Evolutionary conservation across 352 stramenopile genomes (phyloP).

Genomic region (Globisporangium takayamanum): DNA sequence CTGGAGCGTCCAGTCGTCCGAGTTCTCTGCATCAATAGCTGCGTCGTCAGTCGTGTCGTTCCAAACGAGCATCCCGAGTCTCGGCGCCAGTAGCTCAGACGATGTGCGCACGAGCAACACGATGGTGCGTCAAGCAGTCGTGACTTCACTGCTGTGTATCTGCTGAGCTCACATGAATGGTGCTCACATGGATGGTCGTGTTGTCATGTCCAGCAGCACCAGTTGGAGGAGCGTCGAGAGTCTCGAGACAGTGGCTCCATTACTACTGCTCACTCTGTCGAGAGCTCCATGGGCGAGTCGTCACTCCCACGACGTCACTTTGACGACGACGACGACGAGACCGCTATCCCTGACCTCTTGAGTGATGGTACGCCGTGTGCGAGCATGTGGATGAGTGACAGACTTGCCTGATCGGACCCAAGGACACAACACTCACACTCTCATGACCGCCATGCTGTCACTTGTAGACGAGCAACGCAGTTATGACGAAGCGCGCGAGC

Average conservation of each 20-base stretch:
- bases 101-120: neutral
- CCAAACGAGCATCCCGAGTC: slow-evolving; percentile 31
- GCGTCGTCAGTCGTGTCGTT: slow-evolving; percentile 46
- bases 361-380: neutral
- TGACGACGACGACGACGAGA: neutral
- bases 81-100: slow-evolving; percentile 17
- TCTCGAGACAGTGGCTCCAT: too few relatives aligned
- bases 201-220: too few relatives aligned
- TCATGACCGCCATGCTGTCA: neutral
- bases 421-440: neutral
- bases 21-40: slow-evolving; percentile 22
- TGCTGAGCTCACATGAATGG: too few relatives aligned
- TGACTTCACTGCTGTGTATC: too few relatives aligned
- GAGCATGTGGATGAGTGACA: neutral
- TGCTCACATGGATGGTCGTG: too few relatives aligned
- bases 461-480: neutral
- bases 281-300: neutral
- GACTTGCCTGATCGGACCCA: neutral
- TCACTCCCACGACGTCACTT: neutral
- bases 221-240: too few relatives aligned
- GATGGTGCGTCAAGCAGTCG: neutral
- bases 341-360: neutral
- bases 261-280: neutral
- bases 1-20: slow-evolving; percentile 3
- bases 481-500: neutral